phyloP scores from a whole-genome alignment of 148 eudicot genomes.

The Oxyria digyna region DNA sequence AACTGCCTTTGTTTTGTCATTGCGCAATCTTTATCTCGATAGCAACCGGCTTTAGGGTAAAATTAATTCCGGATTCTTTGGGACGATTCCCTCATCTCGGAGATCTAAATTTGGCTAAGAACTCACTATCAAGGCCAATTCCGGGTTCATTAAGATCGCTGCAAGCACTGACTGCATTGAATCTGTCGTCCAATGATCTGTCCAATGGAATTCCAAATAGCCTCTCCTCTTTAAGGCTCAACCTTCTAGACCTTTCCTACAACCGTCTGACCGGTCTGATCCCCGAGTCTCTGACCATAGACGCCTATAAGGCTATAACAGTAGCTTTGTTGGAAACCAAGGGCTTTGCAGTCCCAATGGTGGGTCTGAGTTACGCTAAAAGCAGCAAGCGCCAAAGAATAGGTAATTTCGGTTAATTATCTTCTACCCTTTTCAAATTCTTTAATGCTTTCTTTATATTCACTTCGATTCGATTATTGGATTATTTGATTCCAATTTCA shows the following conservation, averaged over 20 bases:
- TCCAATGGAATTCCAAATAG: conserved; percentile 56
- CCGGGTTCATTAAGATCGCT: conserved; percentile 48
- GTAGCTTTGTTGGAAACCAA: conserved; percentile 56
- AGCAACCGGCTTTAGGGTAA: conserved; percentile 40
- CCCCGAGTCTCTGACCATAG: conserved; percentile 38
- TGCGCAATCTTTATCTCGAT: conserved; percentile 36
- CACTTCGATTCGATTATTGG: no score
- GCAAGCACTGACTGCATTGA: conserved; percentile 46
- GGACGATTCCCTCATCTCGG: conserved; percentile 41
- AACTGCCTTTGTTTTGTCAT: no score
- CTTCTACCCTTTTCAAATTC: no score
- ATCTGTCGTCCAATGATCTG: conserved; percentile 51
- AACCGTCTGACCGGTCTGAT: conserved; percentile 52
- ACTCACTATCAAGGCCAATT: conserved; percentile 46
- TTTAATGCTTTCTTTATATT: no score
- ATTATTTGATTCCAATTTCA: no score
- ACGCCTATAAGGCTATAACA: conserved; percentile 49
- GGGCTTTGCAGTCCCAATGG: no score
- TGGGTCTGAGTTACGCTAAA: no score
- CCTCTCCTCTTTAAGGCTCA: conserved; percentile 44
- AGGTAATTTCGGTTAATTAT: no score
- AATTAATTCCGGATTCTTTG: conserved; percentile 48
- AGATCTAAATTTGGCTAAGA: conserved; percentile 50
- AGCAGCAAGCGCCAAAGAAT: no score
- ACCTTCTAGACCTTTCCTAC: conserved; percentile 60